phyloP scores from a whole-genome alignment of 1,284 basidiomycete species.

The Ceratobasidium sp. region DNA sequence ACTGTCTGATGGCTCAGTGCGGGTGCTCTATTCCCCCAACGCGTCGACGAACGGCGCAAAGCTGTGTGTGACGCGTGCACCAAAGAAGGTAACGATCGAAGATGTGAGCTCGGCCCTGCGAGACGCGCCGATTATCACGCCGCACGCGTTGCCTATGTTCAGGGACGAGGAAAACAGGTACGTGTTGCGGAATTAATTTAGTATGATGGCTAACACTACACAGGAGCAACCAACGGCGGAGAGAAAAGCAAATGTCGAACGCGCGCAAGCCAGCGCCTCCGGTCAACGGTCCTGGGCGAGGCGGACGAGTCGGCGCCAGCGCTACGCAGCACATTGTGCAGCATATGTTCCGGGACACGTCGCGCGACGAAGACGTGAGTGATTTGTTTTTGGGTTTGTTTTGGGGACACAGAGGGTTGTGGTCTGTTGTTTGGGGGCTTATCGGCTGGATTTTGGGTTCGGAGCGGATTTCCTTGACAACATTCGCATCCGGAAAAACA shows the following conservation, averaged over 20 bases:
- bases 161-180: conserved; percentile 72
- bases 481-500: conserved; percentile 27
- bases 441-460: conserved; percentile 25
- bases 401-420: conserved; percentile 6
- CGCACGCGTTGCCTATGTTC: conserved; percentile 89
- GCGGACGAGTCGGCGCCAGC: conserved; percentile 92
- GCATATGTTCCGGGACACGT: conserved; percentile 86
- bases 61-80: conserved; percentile 78
- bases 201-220: conserved; percentile 47
- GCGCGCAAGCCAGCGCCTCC: conserved; percentile 90
- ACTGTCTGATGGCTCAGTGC: conserved; percentile 85
- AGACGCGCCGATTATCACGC: conserved; percentile 84
- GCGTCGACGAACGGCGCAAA: conserved; percentile 92
- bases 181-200: conserved; percentile 42
- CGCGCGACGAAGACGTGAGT: conserved; percentile 92
- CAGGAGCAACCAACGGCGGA: conserved; percentile 78
- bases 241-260: conserved; percentile 88
- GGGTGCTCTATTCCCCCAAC: conserved; percentile 88
- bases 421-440: conserved; percentile 12
- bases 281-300: conserved; percentile 87
- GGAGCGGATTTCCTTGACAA: conserved; percentile 20
- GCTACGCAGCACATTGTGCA: conserved; percentile 96
- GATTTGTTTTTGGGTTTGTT: conserved; percentile 41
- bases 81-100: conserved; percentile 75
- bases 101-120: conserved; percentile 84